Evolutionary conservation across 257 asterid genomes (phyloP).

Genomic region (Plantago ovata): DNA sequence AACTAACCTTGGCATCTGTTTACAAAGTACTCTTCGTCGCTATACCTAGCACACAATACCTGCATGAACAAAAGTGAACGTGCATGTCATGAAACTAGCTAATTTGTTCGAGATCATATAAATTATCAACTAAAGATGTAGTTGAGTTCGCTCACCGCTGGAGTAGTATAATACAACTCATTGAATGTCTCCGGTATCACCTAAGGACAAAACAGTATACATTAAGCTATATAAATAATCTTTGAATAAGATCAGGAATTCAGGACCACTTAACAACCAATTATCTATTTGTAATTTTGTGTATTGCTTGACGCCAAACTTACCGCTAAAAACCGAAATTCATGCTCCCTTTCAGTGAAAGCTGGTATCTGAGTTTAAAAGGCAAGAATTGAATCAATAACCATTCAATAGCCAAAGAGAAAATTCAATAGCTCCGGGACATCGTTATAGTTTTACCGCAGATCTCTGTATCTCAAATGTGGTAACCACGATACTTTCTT

Average conservation of each 20-base stretch:
- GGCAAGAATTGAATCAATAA: constrained; percentile 23
- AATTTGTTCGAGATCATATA: background rate
- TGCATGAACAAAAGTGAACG: background rate
- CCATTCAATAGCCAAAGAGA: constrained; percentile 9
- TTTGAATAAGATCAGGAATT: background rate
- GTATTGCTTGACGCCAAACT: constrained; percentile 25
- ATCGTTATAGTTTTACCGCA: constrained; percentile 47
- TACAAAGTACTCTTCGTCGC: constrained; percentile 75
- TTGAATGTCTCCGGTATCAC: constrained; percentile 83
- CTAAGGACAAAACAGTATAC: constrained; percentile 32
- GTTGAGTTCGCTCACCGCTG: constrained; percentile 41
- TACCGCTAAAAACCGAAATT: constrained; percentile 89
- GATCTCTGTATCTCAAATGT: constrained; percentile 85
- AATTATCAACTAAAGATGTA: background rate
- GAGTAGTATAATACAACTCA: constrained; percentile 66
- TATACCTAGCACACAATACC: constrained; percentile 41
- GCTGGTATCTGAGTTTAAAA: constrained; percentile 67
- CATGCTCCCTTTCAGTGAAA: constrained; percentile 94
- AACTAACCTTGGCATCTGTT: constrained; percentile 76
- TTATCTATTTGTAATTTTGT: background rate
- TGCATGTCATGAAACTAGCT: background rate
- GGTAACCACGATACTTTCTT: constrained; percentile 67
- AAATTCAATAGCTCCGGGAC: constrained; percentile 1
- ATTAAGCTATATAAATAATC: background rate
- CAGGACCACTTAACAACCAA: background rate